Evolutionary conservation across 805 yeast genomes (phyloP).

Genomic region (Zygosaccharomyces siamensis): DNA sequence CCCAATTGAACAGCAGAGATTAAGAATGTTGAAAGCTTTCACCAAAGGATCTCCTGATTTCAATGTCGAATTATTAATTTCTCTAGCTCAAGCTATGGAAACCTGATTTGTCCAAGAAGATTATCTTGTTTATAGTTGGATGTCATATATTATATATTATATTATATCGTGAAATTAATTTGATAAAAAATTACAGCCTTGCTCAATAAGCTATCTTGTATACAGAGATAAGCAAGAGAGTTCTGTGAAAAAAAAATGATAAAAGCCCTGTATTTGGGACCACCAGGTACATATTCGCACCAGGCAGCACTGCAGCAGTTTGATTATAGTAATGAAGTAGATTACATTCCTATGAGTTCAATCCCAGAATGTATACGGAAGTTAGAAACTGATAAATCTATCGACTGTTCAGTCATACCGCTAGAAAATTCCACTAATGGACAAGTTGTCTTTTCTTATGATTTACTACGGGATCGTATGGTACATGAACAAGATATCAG

Average conservation of each 20-base stretch:
- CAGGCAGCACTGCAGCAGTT: constrained; percentile 66
- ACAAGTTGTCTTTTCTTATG: constrained; percentile 81
- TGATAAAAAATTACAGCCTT: neutral
- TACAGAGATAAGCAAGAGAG: neutral
- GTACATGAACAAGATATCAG: constrained; percentile 6
- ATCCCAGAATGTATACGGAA: constrained; percentile 61
- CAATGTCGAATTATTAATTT: constrained; percentile 59
- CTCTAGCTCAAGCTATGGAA: constrained; percentile 71
- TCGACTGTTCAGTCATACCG: constrained; percentile 78
- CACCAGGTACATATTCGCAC: constrained; percentile 89
- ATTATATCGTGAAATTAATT: neutral
- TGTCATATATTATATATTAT: constrained; percentile 5
- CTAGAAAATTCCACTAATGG: constrained; percentile 95
- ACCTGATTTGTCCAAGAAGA: constrained; percentile 10
- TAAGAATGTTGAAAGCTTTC: constrained; percentile 58
- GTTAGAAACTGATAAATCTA: constrained; percentile 40
- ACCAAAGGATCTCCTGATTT: constrained; percentile 66
- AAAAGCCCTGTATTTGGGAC: constrained; percentile 77
- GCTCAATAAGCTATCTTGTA: neutral
- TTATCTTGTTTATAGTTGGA: constrained; percentile 6
- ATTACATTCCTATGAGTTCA: constrained; percentile 31
- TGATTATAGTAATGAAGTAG: constrained; percentile 32
- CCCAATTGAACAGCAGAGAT: constrained; percentile 45
- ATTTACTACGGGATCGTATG: constrained; percentile 66
- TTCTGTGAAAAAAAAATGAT: constrained; percentile 5